Evolutionary conservation across 163 green algal species (phyloP).

Genomic region (Scenedesmus sp.): DNA sequence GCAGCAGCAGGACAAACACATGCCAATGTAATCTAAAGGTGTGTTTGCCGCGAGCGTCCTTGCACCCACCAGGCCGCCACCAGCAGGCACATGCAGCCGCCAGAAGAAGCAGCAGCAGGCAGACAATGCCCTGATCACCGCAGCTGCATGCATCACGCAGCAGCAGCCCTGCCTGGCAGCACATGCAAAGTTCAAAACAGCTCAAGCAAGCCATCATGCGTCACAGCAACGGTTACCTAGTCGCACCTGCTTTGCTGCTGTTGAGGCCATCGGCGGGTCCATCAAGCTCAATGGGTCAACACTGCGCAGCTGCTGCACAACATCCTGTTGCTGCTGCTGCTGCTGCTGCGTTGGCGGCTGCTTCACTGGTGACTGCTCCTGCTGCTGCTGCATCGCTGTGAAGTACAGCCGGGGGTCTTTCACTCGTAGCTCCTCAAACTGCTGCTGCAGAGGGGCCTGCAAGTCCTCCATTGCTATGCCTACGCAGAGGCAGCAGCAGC

Average conservation of each 20-base stretch:
- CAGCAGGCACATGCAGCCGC: background rate
- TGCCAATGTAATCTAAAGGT: too few relatives aligned
- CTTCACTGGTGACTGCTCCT: background rate
- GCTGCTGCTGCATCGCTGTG: slow-evolving; percentile 31
- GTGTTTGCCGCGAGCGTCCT: too few relatives aligned
- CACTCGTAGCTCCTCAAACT: slow-evolving; percentile 51
- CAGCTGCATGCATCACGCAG: background rate
- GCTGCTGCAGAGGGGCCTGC: slow-evolving; percentile 12
- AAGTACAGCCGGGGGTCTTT: slow-evolving; percentile 45
- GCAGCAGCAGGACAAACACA: too few relatives aligned
- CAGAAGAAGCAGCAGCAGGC: background rate
- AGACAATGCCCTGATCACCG: background rate
- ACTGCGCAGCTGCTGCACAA: background rate
- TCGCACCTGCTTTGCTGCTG: slow-evolving; percentile 39
- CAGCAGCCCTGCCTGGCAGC: too few relatives aligned
- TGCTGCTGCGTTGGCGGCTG: slow-evolving; percentile 16
- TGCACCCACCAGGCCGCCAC: background rate
- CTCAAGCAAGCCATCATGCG: background rate
- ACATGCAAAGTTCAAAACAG: too few relatives aligned
- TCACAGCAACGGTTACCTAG: background rate
- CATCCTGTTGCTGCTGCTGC: background rate
- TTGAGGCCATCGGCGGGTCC: slow-evolving; percentile 24
- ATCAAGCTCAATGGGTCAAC: slow-evolving; percentile 15
- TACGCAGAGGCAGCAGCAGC: background rate
- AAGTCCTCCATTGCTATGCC: slow-evolving; percentile 62